Conservation (phyloP, 805 yeast species). For the Suhomyces vadensis region DNA sequence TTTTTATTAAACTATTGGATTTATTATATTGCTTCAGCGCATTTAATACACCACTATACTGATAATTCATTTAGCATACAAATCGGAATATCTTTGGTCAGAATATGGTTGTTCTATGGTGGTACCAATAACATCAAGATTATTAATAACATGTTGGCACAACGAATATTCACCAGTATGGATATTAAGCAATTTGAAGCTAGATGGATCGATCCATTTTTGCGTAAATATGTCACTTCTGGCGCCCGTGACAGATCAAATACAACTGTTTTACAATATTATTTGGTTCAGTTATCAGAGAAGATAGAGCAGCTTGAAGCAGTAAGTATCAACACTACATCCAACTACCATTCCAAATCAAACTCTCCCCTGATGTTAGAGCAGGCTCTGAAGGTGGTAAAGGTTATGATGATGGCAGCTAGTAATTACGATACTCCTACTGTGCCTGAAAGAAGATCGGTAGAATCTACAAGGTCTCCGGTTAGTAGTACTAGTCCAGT, state of each 20-base stretch:
- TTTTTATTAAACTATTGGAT: slow-evolving; percentile 19
- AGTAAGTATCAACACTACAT: background rate
- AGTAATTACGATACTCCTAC: background rate
- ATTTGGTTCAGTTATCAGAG: slow-evolving; percentile 3
- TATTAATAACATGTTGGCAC: slow-evolving; percentile 9
- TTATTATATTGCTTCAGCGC: slow-evolving; percentile 12
- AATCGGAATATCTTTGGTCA: background rate
- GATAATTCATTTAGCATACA: background rate
- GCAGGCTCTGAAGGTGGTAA: background rate
- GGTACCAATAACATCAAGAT: slow-evolving; percentile 9
- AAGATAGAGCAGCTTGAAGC: background rate
- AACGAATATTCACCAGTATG: slow-evolving; percentile 6
- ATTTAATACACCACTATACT: background rate
- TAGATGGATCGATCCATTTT: slow-evolving; percentile 7
- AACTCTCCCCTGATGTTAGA: background rate
- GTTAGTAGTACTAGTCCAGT: background rate
- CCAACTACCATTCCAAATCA: background rate
- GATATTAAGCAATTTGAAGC: slow-evolving; percentile 6
- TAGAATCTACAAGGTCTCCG: background rate
- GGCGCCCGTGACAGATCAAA: background rate
- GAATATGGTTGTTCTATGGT: slow-evolving; percentile 17
- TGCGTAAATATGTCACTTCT: slow-evolving; percentile 5
- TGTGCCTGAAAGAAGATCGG: background rate
- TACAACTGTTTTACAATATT: slow-evolving; percentile 1
- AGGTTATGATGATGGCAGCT: background rate